Percentiles rank a stretch among this genome's conserved stretches.
These are phyloP conservation scores for Carex littledalei DNA, from an alignment of 176 grass and related monocot species.

Conservation along the genomic window DNA sequence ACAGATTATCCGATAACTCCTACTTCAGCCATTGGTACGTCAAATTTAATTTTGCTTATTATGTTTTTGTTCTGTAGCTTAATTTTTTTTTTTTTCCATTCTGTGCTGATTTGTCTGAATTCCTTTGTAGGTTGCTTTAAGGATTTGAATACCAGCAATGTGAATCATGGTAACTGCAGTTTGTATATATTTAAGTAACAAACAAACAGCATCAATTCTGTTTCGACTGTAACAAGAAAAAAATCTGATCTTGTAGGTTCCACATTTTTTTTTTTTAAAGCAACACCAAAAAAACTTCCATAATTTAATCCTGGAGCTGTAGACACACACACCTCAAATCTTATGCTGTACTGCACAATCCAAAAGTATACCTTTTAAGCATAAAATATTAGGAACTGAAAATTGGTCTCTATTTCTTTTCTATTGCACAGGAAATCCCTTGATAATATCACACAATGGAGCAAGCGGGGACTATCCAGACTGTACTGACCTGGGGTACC, in stretches of 20 bases:
- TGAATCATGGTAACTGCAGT: conserved; percentile 61
- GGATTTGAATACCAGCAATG: conserved; percentile 36
- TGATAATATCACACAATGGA: conserved; percentile 78
- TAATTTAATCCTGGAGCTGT: not conserved
- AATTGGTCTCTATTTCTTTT: not conserved
- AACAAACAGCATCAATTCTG: not conserved
- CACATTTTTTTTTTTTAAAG: not conserved
- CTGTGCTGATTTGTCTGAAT: conserved; percentile 22
- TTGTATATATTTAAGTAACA: not conserved
- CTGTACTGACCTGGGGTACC: conserved; percentile 72
- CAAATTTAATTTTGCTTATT: conserved; percentile 1
- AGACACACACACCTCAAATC: not conserved
- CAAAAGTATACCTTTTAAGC: not conserved
- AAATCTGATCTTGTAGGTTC: not conserved
- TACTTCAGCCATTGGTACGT: conserved; percentile 63
- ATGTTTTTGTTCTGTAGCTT: not conserved
- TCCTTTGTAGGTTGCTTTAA: conserved; percentile 69
- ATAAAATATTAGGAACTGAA: not conserved
- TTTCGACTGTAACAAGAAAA: not conserved
- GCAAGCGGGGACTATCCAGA: conserved; percentile 74
- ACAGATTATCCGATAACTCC: conserved; percentile 70
- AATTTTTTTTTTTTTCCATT: not conserved
- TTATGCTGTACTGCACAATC: not conserved
- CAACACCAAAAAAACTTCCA: not conserved
- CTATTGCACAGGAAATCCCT: conserved; percentile 36